A percentile compares a stretch with the other conserved stretches of the same genome.
These are phyloP conservation scores for Alternaria ventricosa DNA, from an alignment of 2,329 filamentous ascomycete species.

Conservation along the genomic window DNA sequence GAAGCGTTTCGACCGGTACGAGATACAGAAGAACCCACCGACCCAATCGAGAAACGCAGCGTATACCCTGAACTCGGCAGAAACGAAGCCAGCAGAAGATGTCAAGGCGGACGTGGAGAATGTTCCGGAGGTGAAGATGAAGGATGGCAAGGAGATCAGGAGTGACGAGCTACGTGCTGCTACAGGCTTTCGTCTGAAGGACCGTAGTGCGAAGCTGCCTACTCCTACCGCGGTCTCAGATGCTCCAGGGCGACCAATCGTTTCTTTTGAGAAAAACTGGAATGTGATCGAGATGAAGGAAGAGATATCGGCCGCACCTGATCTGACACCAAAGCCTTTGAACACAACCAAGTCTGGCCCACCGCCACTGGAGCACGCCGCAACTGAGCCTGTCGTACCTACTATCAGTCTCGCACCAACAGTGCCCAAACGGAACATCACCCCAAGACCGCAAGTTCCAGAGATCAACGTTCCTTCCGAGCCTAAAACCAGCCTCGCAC, in stretches of 20 bases:
- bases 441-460: conserved; percentile 23
- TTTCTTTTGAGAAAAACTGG: conserved; percentile 92
- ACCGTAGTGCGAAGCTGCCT: conserved; percentile 85
- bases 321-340: conserved; percentile 25
- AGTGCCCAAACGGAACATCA: conserved; percentile 19
- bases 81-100: conserved; percentile 41
- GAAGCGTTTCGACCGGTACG: conserved; percentile 59
- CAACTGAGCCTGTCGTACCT: conserved; percentile 55
- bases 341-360: conserved; percentile 25
- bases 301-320: conserved; percentile 42
- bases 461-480: conserved; percentile 31
- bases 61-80: conserved; percentile 72
- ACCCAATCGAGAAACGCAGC: conserved; percentile 80
- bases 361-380: conserved; percentile 45
- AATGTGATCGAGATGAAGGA: conserved; percentile 75
- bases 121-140: conserved; percentile 59
- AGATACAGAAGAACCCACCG: conserved; percentile 85
- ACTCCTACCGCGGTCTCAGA: conserved; percentile 92
- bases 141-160: conserved; percentile 82
- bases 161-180: conserved; percentile 87
- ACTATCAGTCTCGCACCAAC: conserved; percentile 59
- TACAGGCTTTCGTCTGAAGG: conserved; percentile 85
- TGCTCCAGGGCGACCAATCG: conserved; percentile 87
- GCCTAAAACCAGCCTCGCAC: conserved; percentile 62
- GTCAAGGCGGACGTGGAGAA: conserved; percentile 39